A percentile compares a stretch with the other conserved stretches of the same genome.
These are phyloP conservation scores for Rugonectria rugulosa DNA, from an alignment of 2,329 filamentous ascomycete species.

Conservation along the genomic window DNA sequence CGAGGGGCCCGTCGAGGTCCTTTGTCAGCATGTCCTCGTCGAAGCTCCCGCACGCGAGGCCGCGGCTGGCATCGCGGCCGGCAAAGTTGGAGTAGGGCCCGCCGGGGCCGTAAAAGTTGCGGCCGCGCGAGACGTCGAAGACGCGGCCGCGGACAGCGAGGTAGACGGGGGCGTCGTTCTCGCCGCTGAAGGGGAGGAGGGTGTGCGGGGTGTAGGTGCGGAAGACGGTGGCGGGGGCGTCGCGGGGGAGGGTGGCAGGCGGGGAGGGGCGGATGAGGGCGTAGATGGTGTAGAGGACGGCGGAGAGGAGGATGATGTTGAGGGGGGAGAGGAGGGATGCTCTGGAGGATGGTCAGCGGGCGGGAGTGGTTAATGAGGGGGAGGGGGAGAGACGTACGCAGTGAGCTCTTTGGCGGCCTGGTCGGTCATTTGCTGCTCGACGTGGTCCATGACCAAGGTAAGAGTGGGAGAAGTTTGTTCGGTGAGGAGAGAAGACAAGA, in stretches of 20 bases:
- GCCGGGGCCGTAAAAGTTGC: slow-evolving; percentile 95
- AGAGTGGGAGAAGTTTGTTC: too few relatives aligned
- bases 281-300: slow-evolving; percentile 67
- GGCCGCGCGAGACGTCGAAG: slow-evolving; percentile 87
- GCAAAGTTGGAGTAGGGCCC: slow-evolving; percentile 97
- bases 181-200: slow-evolving; percentile 86
- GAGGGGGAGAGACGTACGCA: slow-evolving; percentile 40
- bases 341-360: slow-evolving; percentile 35
- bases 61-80: slow-evolving; percentile 86
- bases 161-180: slow-evolving; percentile 77
- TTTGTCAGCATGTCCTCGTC: slow-evolving; percentile 95
- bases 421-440: slow-evolving; percentile 62
- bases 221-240: slow-evolving; percentile 68
- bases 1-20: slow-evolving; percentile 84
- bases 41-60: slow-evolving; percentile 90
- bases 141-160: slow-evolving; percentile 90
- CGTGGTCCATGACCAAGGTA: slow-evolving; percentile 60
- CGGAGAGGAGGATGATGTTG: slow-evolving; percentile 65
- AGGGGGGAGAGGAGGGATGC: slow-evolving; percentile 64
- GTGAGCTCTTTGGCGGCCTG: slow-evolving; percentile 56
- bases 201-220: slow-evolving; percentile 77
- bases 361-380: not conserved
- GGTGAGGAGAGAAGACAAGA: not conserved
- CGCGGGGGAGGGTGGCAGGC: slow-evolving; percentile 56
- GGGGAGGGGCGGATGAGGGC: slow-evolving; percentile 58